These are phyloP conservation scores for Beauveria caledonica DNA, from an alignment of 2,329 filamentous ascomycete species.

Conservation along the genomic window DNA sequence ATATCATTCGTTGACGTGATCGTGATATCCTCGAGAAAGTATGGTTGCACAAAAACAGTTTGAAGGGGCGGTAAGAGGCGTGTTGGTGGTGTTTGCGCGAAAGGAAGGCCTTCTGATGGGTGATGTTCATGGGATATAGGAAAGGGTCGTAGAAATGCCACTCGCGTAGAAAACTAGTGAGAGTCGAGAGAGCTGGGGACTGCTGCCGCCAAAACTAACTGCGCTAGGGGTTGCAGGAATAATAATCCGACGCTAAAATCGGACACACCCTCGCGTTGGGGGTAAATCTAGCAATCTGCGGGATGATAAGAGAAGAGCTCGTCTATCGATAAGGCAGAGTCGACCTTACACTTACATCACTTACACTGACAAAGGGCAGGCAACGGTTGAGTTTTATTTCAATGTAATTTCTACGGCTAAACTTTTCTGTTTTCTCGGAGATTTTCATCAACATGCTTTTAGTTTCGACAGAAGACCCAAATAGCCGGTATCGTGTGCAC, in stretches of 20 bases:
- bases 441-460: too few species aligned
- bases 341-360: neutral
- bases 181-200: constrained; percentile 29
- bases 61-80: neutral
- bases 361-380: neutral
- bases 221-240: constrained; percentile 31
- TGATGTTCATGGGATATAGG: constrained; percentile 10
- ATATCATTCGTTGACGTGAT: constrained; percentile 7
- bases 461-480: too few species aligned
- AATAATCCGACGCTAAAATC: constrained; percentile 23
- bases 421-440: too few species aligned
- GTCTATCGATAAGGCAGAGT: neutral
- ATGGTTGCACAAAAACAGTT: too few species aligned
- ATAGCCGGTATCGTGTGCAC: too few species aligned
- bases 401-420: too few species aligned
- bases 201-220: constrained; percentile 32
- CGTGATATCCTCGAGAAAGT: too few species aligned
- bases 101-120: neutral
- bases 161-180: constrained; percentile 33
- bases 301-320: neutral
- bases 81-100: constrained; percentile 3
- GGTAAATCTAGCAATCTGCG: constrained; percentile 5
- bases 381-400: too few species aligned
- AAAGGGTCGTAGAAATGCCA: constrained; percentile 1
- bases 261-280: neutral